Conservation (phyloP, 2,329 filamentous ascomycete species). For the Orbilia quercus region DNA sequence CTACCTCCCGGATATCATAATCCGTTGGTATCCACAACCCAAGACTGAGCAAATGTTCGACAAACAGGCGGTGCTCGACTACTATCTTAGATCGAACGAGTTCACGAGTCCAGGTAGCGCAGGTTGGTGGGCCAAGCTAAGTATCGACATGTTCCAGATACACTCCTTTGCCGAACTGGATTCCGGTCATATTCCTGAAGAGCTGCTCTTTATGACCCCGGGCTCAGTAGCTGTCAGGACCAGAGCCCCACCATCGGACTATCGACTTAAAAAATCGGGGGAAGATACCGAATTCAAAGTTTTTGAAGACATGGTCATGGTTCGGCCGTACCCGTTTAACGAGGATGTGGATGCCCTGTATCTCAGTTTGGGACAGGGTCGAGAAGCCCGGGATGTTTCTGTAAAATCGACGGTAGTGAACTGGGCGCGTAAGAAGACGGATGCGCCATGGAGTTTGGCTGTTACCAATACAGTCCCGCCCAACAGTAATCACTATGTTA, state of each 20-base stretch:
- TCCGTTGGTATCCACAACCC: slow-evolving; percentile 3
- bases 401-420: not conserved
- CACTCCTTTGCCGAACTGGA: not conserved
- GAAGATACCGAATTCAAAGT: not conserved
- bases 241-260: not conserved
- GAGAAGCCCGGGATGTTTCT: not conserved
- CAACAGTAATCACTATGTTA: not conserved
- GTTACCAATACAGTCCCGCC: not conserved
- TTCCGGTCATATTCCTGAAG: not conserved
- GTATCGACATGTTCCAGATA: no score
- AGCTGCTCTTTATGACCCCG: not conserved
- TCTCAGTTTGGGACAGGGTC: not conserved
- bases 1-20: not conserved
- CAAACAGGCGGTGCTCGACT: no score
- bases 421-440: not conserved
- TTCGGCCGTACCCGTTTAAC: not conserved
- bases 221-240: not conserved
- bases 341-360: not conserved
- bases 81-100: not conserved
- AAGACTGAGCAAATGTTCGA: slow-evolving; percentile 6
- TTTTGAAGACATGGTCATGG: not conserved
- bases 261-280: not conserved
- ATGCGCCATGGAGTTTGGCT: not conserved
- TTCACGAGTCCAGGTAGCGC: no score
- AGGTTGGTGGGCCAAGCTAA: no score